Evolutionary conservation across 179 eudicot genomes (phyloP).

Genomic region (Pouteria campechiana): DNA sequence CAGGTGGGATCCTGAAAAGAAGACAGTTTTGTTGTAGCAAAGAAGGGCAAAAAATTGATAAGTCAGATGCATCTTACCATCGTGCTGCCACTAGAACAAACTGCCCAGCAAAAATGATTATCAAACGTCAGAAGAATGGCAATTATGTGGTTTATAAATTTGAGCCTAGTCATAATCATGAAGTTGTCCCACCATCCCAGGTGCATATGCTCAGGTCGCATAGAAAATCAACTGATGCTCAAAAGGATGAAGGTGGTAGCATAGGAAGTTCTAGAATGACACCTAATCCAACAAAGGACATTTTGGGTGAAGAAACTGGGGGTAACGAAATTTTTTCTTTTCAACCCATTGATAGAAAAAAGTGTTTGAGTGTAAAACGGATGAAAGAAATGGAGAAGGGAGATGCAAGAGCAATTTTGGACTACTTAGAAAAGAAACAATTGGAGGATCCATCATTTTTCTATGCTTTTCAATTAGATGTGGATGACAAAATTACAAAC

Average conservation of each 20-base stretch:
- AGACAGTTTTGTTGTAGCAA: not conserved
- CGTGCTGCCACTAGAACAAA: not conserved
- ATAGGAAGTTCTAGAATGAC: too few species aligned
- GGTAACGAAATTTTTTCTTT: conserved; percentile 2
- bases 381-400: conserved; percentile 13
- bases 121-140: not conserved
- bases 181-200: not conserved
- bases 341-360: conserved; percentile 3
- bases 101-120: not conserved
- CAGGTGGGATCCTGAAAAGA: not conserved
- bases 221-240: not conserved
- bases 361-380: conserved; percentile 3
- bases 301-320: not conserved
- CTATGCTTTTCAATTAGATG: conserved; percentile 12
- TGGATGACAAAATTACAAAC: conserved; percentile 9
- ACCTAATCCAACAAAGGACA: too few species aligned
- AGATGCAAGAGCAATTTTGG: conserved; percentile 11
- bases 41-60: not conserved
- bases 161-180: not conserved
- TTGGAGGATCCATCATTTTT: conserved; percentile 10
- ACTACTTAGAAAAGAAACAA: conserved; percentile 11
- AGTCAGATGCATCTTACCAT: not conserved
- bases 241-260: not conserved
- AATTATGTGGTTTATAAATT: too few species aligned
- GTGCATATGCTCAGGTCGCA: not conserved